Evolutionary conservation across 1,139 yeast genomes (phyloP), one percentile per base, ranked within the genome.

Genomic region (Hemisphaericaspora xylanilytica): DNA sequence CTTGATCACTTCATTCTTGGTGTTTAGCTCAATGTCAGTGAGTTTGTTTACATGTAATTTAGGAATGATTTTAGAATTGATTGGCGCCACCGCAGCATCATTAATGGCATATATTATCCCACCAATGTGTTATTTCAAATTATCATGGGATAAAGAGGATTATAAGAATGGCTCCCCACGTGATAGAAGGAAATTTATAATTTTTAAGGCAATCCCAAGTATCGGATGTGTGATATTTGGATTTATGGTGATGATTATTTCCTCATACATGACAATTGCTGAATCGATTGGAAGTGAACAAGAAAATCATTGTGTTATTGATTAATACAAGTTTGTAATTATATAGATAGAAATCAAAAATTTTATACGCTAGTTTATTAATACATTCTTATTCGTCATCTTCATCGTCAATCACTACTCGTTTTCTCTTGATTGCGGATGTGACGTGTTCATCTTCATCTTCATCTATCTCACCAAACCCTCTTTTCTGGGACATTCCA

Each of bases 41-140:
- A 76, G 97, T 0, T 65, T 90, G 35, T 66, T 82, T 42, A 89
- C 97, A 0, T 89, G 96, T 55, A 88, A 90, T 50, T 67, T 90
- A 42, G 97, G 97, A 1, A 85, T 92, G 14, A 83, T 90, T 31
- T 68, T 90, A 37, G 97, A 90, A 54, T 68, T 90, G 6, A 89
- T 88, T 24, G 97, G 97, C 1, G 92, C 96, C 0, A 85, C 96
- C 0, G 85, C 96, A 0, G 97, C 97, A 0, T 86, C 95, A 11
- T 68, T 87, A 27, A 83, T 90, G 85, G 97, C 97, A 0, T 90
- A 87, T 53, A 87, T 90, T 15, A 67, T 90, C 10, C 97, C 97
- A 1, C 96, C 97, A 5, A 59, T 83, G 59, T 89, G 96, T 53
- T 85, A 75, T 53, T 61, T 87, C 44, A 80, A 82, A 46, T 70